Base-by-base conservation (phyloP, 495 filamentous ascomycete species). In the Penicillium macrosclerotiorum region DNA sequence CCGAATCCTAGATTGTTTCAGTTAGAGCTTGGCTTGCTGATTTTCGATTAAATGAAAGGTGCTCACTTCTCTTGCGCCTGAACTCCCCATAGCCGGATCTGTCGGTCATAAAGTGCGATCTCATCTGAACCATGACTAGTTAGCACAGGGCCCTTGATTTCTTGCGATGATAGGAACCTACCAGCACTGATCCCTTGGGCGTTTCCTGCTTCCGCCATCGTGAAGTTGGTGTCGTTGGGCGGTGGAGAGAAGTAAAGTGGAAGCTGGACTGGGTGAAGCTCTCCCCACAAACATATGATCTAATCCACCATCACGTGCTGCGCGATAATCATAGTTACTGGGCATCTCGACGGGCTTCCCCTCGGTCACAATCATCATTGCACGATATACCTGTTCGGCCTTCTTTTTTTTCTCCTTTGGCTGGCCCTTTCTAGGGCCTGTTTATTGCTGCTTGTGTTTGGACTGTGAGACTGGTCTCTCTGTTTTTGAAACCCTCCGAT, bases 61-160 rank as follows among this genome's bases (percentile, higher is more conserved):
- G n/a, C 69, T 62, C 59, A 86, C 83, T 81, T 81, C 52, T 86
- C 86, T 64, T 98, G 93, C 5, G 94, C 93, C 60, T 95, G 81
- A 46, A 97, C 86, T 38, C 93, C 93, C 93, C 93, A 98, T 22
- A 98, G 81, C n/a, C 93, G 88, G 58, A 97, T 96, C 65, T 98
- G 93, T 16, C 93, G 85, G 67, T 98, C 93, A 68, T 98, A 98
- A 17, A 98, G 81, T 27, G 94, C 94, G 58, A 97, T 95, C 60
- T 98, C 93, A 70, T 96, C 93, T 94, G 33, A 32, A 14, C 9
- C 7, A 5, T 18, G 5, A n/a, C 13, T 25, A 2, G 16, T 41
- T 7, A 17, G 18, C 16, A 41, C 4, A 26, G 7, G 12, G 17
- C n/a, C 25, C 4, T 12, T 8, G 11, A n/a, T 24, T 23, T 34